Conservation (phyloP, 306 rosid species). For the Dalbergia cultrata region DNA sequence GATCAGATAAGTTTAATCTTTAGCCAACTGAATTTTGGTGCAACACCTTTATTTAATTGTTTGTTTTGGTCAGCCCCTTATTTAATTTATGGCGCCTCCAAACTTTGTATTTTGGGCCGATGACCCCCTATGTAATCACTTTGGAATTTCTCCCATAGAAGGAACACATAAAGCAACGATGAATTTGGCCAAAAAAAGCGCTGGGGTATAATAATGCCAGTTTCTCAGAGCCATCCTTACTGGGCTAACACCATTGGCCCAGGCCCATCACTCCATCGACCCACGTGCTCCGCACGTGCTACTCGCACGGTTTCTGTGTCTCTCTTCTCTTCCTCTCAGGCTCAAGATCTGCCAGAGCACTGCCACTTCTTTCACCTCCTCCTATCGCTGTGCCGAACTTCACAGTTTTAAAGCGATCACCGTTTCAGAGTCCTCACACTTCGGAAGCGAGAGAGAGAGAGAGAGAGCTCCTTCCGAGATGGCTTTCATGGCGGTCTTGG, state of each 20-base stretch:
- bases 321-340: background rate
- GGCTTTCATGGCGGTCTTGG: conserved; percentile 99
- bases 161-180: too few relatives aligned
- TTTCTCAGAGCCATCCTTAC: too few relatives aligned
- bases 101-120: too few relatives aligned
- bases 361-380: conserved; percentile 29
- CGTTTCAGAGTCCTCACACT: conserved; percentile 27
- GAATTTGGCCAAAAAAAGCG: too few relatives aligned
- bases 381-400: conserved; percentile 28
- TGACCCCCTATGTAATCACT: too few relatives aligned
- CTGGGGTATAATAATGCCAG: too few relatives aligned
- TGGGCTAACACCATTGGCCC: conserved; percentile 16
- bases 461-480: conserved; percentile 51
- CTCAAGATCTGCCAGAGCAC: conserved; percentile 56
- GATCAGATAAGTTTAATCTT: too few relatives aligned
- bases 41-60: too few relatives aligned
- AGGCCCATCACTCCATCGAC: conserved; percentile 1
- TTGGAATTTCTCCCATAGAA: too few relatives aligned
- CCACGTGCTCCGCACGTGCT: conserved; percentile 53
- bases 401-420: conserved; percentile 27
- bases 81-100: too few relatives aligned
- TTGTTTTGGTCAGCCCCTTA: too few relatives aligned
- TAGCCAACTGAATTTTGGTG: too few relatives aligned
- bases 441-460: conserved; percentile 8
- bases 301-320: conserved; percentile 45